A percentile compares a stretch with the other conserved stretches of the same genome.
Evolutionary conservation across 495 filamentous ascomycete species (phyloP).

Genomic region (Penicillium goetzii): DNA sequence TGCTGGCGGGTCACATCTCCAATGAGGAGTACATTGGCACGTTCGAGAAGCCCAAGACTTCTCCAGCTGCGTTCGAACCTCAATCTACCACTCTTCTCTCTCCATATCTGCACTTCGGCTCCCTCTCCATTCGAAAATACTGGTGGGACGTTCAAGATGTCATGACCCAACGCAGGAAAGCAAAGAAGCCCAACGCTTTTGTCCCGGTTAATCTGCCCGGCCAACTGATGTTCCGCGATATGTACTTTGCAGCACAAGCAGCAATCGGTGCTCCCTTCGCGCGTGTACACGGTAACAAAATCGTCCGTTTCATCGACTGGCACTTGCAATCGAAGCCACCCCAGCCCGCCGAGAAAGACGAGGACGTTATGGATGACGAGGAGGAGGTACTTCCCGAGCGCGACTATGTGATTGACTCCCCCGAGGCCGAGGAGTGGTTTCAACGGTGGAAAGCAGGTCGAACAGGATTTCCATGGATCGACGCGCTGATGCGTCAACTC

Average conservation of each 20-base stretch:
- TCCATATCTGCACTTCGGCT: slow-evolving; percentile 72
- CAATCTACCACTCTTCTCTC: slow-evolving; percentile 70
- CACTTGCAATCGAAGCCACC: slow-evolving; percentile 62
- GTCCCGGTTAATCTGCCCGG: slow-evolving; percentile 66
- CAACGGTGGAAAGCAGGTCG: slow-evolving; percentile 64
- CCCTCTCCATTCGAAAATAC: slow-evolving; percentile 63
- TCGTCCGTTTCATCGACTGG: slow-evolving; percentile 71
- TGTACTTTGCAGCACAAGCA: slow-evolving; percentile 77
- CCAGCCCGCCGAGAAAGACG: slow-evolving; percentile 23
- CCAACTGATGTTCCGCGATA: slow-evolving; percentile 73
- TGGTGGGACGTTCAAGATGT: slow-evolving; percentile 67
- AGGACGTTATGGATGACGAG: slow-evolving; percentile 16
- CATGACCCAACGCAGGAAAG: slow-evolving; percentile 48
- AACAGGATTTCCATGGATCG: slow-evolving; percentile 75
- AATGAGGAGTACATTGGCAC: slow-evolving; percentile 65
- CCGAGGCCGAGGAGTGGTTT: slow-evolving; percentile 63
- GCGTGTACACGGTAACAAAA: slow-evolving; percentile 60
- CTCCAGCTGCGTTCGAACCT: slow-evolving; percentile 68
- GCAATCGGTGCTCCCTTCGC: slow-evolving; percentile 59
- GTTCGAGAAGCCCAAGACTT: slow-evolving; percentile 72
- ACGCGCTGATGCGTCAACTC: slow-evolving; percentile 76
- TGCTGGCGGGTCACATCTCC: slow-evolving; percentile 53
- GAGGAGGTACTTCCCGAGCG: slow-evolving; percentile 13
- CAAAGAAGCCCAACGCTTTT: slow-evolving; percentile 50
- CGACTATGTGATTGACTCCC: slow-evolving; percentile 57